Base-by-base conservation (phyloP, 176 grass and related monocot genomes). In the Aegilops sharonensis region DNA sequence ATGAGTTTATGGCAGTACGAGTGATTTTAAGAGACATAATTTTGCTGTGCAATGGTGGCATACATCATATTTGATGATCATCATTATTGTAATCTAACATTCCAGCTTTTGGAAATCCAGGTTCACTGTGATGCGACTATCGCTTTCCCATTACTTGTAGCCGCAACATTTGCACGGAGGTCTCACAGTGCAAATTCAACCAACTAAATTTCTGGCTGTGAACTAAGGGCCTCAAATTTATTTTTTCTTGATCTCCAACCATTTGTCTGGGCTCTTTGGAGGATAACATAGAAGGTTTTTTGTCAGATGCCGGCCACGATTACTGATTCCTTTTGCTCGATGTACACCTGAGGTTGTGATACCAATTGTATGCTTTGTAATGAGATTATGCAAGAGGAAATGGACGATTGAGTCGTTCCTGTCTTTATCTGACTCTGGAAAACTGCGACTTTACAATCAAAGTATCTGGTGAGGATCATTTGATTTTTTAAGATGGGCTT, bases 61-160 rank as follows among this genome's bases (percentile, higher is more conserved):
- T 89, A 23, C 21, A 27, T 27, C 27, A 27, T 27, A 27, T 27
- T 27, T 27, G 27, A 27, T 64, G 5, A 2, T 43, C 61, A 23
- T 34, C 81, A 84, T 30, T 79, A 52, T 24, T 52, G 43, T 67
- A 39, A 64, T 34, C 15, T 83, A 43, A 83, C 59, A 54, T 15
- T 78, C 18, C 0, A 84, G 78, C 52, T 27, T 36, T 78, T 77
- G 35, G 31, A 68, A 68, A 88, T 81, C 29, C 87, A 95, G 96
- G 93, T 98, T 63, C 96, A 98, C 82, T 98, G 96, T 10, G 96
- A 95, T 79, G 91, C 93, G 17, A 98, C 91, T 77, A 94, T 98
- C 21, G 96, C 91, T 62, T 95, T 98, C 64, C 96, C 96, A 0
- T 87, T 98, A 35, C n/a, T 98, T 18, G 91, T 95, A 20, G 88